phyloP scores from a whole-genome alignment of 805 yeast species.

The Lachancea thermotolerans region DNA sequence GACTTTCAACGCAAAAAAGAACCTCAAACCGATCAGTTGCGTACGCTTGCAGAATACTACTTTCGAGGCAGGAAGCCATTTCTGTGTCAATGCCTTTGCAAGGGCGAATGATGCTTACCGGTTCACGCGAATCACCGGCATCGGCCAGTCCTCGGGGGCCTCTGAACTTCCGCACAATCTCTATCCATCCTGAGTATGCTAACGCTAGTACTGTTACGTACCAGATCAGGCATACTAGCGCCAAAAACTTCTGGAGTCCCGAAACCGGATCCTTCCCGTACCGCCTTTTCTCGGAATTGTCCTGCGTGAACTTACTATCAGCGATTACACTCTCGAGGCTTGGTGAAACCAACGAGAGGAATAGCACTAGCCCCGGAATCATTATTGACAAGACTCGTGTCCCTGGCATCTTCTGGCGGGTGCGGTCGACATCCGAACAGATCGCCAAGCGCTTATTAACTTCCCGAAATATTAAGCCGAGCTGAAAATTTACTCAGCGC shows the following conservation, averaged over 20 bases:
- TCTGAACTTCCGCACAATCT: slow-evolving; percentile 33
- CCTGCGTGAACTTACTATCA: not conserved
- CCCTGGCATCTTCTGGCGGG: not conserved
- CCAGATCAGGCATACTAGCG: slow-evolving; percentile 32
- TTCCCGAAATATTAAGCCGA: not conserved
- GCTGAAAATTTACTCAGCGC: not conserved
- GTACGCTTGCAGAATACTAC: slow-evolving; percentile 63
- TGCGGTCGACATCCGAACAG: not conserved
- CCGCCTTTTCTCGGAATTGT: not conserved
- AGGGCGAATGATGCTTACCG: slow-evolving; percentile 77
- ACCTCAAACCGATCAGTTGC: slow-evolving; percentile 57
- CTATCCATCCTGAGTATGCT: slow-evolving; percentile 37
- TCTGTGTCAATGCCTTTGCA: slow-evolving; percentile 80
- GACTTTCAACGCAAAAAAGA: slow-evolving; percentile 66
- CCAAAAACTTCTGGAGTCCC: slow-evolving; percentile 4
- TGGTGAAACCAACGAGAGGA: not conserved
- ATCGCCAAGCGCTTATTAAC: not conserved
- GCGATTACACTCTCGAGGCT: not conserved
- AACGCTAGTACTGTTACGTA: slow-evolving; percentile 34
- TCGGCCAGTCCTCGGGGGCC: slow-evolving; percentile 9
- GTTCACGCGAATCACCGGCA: slow-evolving; percentile 39
- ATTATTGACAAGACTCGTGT: not conserved
- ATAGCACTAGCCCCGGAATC: not conserved
- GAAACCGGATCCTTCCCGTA: not conserved
- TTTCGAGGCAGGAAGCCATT: slow-evolving; percentile 56